Evolutionary conservation across 2,329 filamentous ascomycete species (phyloP).

Genomic region (Aspergillus sp.): DNA sequence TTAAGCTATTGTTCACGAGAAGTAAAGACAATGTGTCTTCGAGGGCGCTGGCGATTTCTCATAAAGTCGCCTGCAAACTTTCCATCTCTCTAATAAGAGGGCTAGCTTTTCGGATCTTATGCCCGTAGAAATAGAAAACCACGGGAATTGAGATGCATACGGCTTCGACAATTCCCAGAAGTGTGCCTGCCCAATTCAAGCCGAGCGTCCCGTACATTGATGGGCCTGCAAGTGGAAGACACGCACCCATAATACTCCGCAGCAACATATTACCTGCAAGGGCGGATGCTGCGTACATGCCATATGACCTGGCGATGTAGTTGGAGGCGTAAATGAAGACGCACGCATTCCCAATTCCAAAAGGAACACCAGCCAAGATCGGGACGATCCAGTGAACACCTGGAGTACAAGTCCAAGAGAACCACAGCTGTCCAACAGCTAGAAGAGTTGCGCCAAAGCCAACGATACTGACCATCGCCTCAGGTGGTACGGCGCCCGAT

Average conservation of each 20-base stretch:
- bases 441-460: conserved; percentile 66
- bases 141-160: conserved; percentile 69
- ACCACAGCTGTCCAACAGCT: conserved; percentile 71
- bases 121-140: conserved; percentile 59
- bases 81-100: no score
- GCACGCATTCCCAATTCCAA: conserved; percentile 65
- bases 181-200: conserved; percentile 68
- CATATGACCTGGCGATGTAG: conserved; percentile 70
- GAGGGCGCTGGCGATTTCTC: no score
- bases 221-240: conserved; percentile 64
- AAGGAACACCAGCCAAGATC: conserved; percentile 68
- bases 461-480: conserved; percentile 72
- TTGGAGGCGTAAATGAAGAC: conserved; percentile 77
- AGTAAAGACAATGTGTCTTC: no score
- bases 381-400: conserved; percentile 73
- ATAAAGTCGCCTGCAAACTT: no score
- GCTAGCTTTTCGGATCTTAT: conserved; percentile 48
- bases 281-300: conserved; percentile 72
- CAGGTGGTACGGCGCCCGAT: conserved; percentile 64
- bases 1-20: no score
- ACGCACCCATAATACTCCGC: conserved; percentile 64
- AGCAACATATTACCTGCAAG: conserved; percentile 71
- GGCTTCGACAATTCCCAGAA: conserved; percentile 65
- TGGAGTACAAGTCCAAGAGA: conserved; percentile 81
- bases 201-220: conserved; percentile 61